Conservation (phyloP, 345 rosid genomes). For the Nephelium lappaceum region DNA sequence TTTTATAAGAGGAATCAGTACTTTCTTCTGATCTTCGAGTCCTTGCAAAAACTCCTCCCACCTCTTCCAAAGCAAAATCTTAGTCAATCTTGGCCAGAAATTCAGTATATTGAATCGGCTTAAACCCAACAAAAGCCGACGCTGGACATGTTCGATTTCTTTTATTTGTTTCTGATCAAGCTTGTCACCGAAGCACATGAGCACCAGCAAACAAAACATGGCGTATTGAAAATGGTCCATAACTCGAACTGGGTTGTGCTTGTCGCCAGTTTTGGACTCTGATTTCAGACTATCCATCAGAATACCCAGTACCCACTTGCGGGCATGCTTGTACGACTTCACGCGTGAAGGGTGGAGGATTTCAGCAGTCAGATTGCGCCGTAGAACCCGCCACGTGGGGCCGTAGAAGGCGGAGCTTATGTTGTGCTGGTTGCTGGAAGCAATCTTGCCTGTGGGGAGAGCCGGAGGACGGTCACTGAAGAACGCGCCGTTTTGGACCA, state of each 20-base stretch:
- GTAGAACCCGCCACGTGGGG: conserved; percentile 26
- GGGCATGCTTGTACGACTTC: conserved; percentile 13
- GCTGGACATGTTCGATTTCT: conserved; percentile 4
- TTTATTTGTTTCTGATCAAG: conserved; percentile 4
- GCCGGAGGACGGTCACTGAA: conserved; percentile 20
- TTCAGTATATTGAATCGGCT: neutral
- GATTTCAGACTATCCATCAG: conserved; percentile 15
- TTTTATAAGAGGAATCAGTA: conserved; percentile 1
- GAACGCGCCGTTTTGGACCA: conserved; percentile 26
- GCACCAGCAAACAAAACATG: conserved; percentile 19
- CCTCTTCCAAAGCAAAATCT: neutral
- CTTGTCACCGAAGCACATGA: conserved; percentile 17
- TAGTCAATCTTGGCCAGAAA: conserved; percentile 14
- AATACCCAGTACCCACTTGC: conserved; percentile 27
- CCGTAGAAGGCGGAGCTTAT: conserved; percentile 30
- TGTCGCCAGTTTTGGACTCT: neutral
- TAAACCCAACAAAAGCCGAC: neutral
- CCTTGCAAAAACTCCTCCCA: conserved; percentile 2
- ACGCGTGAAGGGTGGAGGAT: conserved; percentile 25
- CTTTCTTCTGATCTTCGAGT: neutral
- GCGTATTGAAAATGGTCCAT: conserved; percentile 14
- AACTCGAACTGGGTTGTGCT: neutral
- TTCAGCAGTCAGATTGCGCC: conserved; percentile 26
- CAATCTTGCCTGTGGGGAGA: neutral
- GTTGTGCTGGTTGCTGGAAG: conserved; percentile 7